Evolutionary conservation across 2,329 filamentous ascomycete genomes (phyloP).

Genomic region (Fusarium hostae): DNA sequence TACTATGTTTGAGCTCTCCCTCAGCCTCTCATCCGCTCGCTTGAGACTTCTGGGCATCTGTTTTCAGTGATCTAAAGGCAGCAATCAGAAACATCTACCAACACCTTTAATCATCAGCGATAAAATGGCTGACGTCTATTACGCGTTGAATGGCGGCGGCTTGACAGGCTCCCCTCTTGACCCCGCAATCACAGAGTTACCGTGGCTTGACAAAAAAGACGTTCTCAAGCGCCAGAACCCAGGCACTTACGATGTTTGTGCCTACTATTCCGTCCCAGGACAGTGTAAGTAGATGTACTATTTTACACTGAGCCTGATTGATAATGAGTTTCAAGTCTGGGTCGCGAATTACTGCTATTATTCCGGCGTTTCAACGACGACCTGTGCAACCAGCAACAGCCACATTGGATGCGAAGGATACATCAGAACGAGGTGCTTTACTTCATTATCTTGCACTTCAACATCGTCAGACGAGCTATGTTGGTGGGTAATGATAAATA

Average conservation of each 20-base stretch:
- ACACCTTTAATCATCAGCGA: rapidly evolving
- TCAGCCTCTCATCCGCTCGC: background rate
- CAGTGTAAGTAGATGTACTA: background rate
- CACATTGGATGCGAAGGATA: background rate
- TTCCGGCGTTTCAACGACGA: background rate
- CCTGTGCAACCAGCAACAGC: background rate
- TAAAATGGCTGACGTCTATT: background rate
- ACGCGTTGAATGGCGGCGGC: background rate
- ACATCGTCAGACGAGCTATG: background rate
- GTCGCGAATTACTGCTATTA: background rate
- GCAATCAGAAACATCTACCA: background rate
- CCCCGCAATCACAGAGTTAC: background rate
- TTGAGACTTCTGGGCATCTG: background rate
- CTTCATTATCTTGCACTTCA: background rate
- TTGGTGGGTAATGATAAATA: background rate
- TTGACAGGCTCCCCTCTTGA: background rate
- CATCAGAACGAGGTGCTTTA: background rate
- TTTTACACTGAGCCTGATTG: rapidly evolving
- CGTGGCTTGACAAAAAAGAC: background rate
- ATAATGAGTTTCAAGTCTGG: background rate
- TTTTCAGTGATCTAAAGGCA: background rate
- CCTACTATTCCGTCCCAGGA: background rate
- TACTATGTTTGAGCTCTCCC: background rate
- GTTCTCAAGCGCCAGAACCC: background rate
- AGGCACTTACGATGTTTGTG: background rate